Percentiles rank a stretch among this genome's conserved stretches.
Evolutionary conservation across 2,329 filamentous ascomycete species (phyloP).

Genomic region (Huntiella moniliformis): DNA sequence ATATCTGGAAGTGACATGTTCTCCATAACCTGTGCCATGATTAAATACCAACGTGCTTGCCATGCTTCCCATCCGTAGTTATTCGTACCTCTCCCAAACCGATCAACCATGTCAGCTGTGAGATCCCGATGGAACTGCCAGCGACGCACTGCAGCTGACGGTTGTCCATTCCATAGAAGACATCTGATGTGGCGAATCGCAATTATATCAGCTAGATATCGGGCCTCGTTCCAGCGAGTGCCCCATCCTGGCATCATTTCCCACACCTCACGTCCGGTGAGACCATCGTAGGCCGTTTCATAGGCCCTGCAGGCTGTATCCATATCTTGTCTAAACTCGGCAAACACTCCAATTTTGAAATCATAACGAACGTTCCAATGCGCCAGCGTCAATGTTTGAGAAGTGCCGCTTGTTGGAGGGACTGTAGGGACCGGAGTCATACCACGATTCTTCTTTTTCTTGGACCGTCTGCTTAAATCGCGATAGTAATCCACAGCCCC

Average conservation of each 20-base stretch:
- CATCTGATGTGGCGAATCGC: conserved; percentile 68
- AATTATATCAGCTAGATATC: conserved; percentile 66
- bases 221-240: conserved; percentile 78
- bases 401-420: conserved; percentile 66
- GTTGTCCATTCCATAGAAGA: conserved; percentile 59
- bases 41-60: conserved; percentile 54
- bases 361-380: conserved; percentile 93
- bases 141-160: conserved; percentile 58
- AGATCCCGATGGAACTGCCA: conserved; percentile 64
- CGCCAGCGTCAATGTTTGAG: conserved; percentile 63
- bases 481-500: conserved; percentile 77
- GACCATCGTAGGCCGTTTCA: conserved; percentile 65
- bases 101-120: conserved; percentile 59
- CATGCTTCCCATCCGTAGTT: conserved; percentile 92
- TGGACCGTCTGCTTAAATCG: conserved; percentile 77
- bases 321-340: conserved; percentile 85
- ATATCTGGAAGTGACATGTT: conserved; percentile 33
- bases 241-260: conserved; percentile 83
- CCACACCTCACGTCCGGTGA: conserved; percentile 68
- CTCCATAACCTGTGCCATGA: conserved; percentile 43
- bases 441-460: conserved; percentile 70
- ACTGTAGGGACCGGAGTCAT: conserved; percentile 62
- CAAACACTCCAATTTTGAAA: conserved; percentile 77
- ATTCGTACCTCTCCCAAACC: conserved; percentile 63
- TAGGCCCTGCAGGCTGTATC: conserved; percentile 73